Percentiles rank a stretch among this genome's conserved stretches.
These are phyloP conservation scores for Fusarium sp. DNA, from an alignment of 2,329 filamentous ascomycete genomes.

Conservation along the genomic window DNA sequence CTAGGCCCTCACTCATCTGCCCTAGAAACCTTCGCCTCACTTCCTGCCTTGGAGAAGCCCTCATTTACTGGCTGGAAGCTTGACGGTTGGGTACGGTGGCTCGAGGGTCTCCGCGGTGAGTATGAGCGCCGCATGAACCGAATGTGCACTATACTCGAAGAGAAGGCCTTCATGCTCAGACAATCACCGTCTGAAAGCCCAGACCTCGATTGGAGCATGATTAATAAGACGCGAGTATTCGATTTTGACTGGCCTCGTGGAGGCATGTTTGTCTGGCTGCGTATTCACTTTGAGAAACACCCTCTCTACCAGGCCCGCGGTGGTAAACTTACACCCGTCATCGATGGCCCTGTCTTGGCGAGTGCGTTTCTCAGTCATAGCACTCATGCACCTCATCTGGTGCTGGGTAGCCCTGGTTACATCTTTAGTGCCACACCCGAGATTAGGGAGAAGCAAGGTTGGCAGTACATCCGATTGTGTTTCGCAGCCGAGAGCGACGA, in stretches of 20 bases:
- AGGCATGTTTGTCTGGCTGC: constrained; percentile 94
- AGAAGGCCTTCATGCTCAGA: constrained; percentile 74
- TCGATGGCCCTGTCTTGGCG: constrained; percentile 69
- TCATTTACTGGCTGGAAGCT: constrained; percentile 76
- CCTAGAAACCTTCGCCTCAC: constrained; percentile 58
- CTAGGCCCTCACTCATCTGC: constrained; percentile 73
- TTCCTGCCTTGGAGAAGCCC: constrained; percentile 63
- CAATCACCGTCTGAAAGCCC: constrained; percentile 64
- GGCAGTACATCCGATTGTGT: constrained; percentile 82
- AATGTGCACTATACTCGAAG: constrained; percentile 82
- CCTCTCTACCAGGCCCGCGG: constrained; percentile 69
- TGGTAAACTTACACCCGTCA: constrained; percentile 52
- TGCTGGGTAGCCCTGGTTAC: constrained; percentile 77
- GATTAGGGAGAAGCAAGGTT: constrained; percentile 70
- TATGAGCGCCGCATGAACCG: constrained; percentile 88
- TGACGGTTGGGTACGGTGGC: constrained; percentile 91
- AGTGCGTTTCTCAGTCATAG: constrained; percentile 78
- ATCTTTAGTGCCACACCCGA: constrained; percentile 79
- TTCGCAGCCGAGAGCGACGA: constrained; percentile 87
- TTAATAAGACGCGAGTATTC: constrained; percentile 80
- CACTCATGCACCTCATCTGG: constrained; percentile 76
- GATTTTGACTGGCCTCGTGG: constrained; percentile 84
- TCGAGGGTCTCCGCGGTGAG: constrained; percentile 83
- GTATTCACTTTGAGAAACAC: constrained; percentile 78
- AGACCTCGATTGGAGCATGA: constrained; percentile 78